These are phyloP conservation scores for Teunomyces atbi DNA, from an alignment of 805 yeast species.

Conservation along the genomic window DNA sequence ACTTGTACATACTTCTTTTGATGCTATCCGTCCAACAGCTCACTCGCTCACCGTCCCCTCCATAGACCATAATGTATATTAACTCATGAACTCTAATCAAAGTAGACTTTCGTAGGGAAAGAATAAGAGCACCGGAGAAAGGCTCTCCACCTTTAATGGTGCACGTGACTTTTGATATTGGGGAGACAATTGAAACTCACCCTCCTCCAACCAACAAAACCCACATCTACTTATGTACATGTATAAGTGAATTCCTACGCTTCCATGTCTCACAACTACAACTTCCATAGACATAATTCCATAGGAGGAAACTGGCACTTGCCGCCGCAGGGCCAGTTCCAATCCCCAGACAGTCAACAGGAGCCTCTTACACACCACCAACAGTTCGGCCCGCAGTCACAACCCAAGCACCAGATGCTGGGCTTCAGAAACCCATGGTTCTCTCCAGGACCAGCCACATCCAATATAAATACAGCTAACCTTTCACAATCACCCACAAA, in stretches of 20 bases:
- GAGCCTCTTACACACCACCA: conserved; percentile 5
- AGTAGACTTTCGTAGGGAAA: neutral
- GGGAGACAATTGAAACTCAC: conserved; percentile 1
- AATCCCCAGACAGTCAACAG: conserved; percentile 6
- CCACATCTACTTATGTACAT: neutral
- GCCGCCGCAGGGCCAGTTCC: conserved; percentile 23
- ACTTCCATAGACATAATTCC: conserved; percentile 37
- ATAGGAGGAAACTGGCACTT: conserved; percentile 39
- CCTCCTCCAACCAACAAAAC: neutral
- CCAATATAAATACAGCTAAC: conserved; percentile 9
- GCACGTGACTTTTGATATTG: conserved; percentile 3
- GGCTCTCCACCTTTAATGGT: neutral
- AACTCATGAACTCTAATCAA: neutral
- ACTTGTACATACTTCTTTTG: conserved; percentile 3
- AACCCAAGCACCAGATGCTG: conserved; percentile 12
- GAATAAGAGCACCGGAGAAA: neutral
- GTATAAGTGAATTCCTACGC: neutral
- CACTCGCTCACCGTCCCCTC: neutral
- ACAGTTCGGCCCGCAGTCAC: neutral
- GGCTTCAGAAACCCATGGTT: conserved; percentile 48
- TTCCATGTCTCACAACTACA: conserved; percentile 32
- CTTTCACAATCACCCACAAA: conserved; percentile 28
- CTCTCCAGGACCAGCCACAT: conserved; percentile 20
- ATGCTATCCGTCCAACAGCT: neutral
- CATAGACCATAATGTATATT: conserved; percentile 3